Base-by-base conservation (phyloP, 257 asterid species). In the Jasminum sambac region DNA sequence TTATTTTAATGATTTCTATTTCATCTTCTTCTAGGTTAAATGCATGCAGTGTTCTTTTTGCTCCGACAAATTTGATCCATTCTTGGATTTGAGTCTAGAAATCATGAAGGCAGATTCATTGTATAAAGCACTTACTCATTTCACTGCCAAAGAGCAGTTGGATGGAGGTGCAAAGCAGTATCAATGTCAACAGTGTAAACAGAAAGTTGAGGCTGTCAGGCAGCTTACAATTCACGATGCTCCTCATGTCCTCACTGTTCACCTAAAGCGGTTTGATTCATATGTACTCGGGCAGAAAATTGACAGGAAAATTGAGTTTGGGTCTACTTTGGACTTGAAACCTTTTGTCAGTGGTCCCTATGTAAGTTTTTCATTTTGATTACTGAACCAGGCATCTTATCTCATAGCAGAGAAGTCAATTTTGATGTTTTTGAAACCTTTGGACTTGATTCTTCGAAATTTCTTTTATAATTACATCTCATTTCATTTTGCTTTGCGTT, bases 91-190 rank as follows among this genome's bases (percentile, higher is more conserved):
- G 66, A 95, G 99, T 85, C 88, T 91, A 14, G 98, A 95, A 75
- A 95, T 94, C 65, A 43, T 61, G 34, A 89, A 75, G 80, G 98
- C 96, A 55, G 97, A 89, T 70, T 85, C 99, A 0, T 66, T 95
- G 63, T 38, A 63, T 14, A 91, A 81, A 71, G 97, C 99, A 30
- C 92, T 95, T 67, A 43, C 70, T 61, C 93, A 88, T 86, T 95
- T 91, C 83, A 91, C 96, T 8, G 88, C 96, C 67, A 79, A 82
- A 81, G 99, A 95, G 80, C 85, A 73, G 70, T 83, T 95, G 71
- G 99, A 95, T 80, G 98, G 99, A 66, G 99, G 98, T 74, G 88
- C 84, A 66, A 89, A 73, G 82, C 89, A 83, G 75, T 93, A 95
- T 74, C 96, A 91, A 74, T 95, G 98, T 72, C 93, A 91, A 78